Percentiles rank a stretch among this genome's conserved stretches.
Conservation (phyloP, 768 basidiomycete genomes). For the Auriculariales sp. region DNA sequence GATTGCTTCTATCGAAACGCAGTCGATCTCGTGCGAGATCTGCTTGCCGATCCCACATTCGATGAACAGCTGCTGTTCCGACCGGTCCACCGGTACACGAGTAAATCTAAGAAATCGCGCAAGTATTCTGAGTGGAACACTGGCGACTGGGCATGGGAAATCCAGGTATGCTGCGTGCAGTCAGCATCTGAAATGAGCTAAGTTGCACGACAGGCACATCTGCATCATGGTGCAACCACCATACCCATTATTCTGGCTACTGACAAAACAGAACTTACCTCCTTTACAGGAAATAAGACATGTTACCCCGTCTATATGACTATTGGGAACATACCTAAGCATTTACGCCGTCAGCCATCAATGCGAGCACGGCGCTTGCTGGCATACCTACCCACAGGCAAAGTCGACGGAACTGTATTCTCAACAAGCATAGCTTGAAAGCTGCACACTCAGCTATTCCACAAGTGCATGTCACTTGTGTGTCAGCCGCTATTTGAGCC, state of each 20-base stretch:
- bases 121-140: constrained; percentile 7
- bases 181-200: neutral
- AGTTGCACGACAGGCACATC: neutral
- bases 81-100: constrained; percentile 2
- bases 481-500: constrained; percentile 18
- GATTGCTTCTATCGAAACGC: constrained; percentile 5
- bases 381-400: constrained; percentile 24
- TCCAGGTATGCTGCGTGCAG: constrained; percentile 6
- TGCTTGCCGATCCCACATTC: constrained; percentile 5
- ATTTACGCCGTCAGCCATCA: constrained; percentile 22
- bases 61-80: constrained; percentile 1
- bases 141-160: constrained; percentile 7
- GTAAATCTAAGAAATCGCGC: neutral
- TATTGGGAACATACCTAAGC: constrained; percentile 27
- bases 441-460: constrained; percentile 16
- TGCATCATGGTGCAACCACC: constrained; percentile 8
- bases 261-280: constrained; percentile 11
- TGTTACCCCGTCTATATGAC: constrained; percentile 27
- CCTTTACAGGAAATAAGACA: constrained; percentile 9
- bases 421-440: neutral
- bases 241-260: constrained; percentile 10
- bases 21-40: constrained; percentile 2
- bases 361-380: constrained; percentile 19
- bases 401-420: constrained; percentile 13
- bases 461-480: constrained; percentile 20